These are phyloP conservation scores for Yarrowia osloensis DNA, from an alignment of 805 yeast genomes.

Conservation along the genomic window DNA sequence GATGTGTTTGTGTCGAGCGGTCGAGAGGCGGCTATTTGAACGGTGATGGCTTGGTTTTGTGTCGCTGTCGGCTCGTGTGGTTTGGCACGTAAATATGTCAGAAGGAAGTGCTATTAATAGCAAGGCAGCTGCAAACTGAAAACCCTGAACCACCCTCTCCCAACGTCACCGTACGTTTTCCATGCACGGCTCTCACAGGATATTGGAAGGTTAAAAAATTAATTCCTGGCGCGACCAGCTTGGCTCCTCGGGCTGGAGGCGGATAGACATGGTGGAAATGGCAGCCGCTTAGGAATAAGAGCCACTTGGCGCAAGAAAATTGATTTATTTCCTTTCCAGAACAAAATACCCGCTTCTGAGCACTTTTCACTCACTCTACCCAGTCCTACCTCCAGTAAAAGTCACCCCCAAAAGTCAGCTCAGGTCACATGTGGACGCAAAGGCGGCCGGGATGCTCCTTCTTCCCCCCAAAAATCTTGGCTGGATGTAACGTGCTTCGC, in stretches of 20 bases:
- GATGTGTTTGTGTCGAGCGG: not conserved
- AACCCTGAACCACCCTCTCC: slow-evolving; percentile 18
- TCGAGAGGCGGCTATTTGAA: not conserved
- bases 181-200: slow-evolving; percentile 29
- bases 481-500: too few species aligned
- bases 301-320: too few species aligned
- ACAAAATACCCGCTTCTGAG: not conserved
- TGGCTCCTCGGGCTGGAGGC: too few species aligned
- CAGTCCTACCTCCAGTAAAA: not conserved
- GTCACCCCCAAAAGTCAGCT: not conserved
- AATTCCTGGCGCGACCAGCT: not conserved
- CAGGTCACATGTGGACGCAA: not conserved
- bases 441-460: not conserved
- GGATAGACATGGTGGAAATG: too few species aligned
- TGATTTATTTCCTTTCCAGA: not conserved
- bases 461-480: not conserved
- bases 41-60: not conserved
- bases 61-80: slow-evolving; percentile 3
- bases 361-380: not conserved
- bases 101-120: slow-evolving; percentile 23
- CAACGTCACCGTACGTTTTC: slow-evolving; percentile 9
- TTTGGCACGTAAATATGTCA: slow-evolving; percentile 22
- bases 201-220: slow-evolving; percentile 6
- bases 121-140: slow-evolving; percentile 29
- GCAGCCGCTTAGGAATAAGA: too few species aligned